These are phyloP conservation scores for Huntiella omanensis DNA, from an alignment of 2,329 filamentous ascomycete genomes.

Conservation along the genomic window DNA sequence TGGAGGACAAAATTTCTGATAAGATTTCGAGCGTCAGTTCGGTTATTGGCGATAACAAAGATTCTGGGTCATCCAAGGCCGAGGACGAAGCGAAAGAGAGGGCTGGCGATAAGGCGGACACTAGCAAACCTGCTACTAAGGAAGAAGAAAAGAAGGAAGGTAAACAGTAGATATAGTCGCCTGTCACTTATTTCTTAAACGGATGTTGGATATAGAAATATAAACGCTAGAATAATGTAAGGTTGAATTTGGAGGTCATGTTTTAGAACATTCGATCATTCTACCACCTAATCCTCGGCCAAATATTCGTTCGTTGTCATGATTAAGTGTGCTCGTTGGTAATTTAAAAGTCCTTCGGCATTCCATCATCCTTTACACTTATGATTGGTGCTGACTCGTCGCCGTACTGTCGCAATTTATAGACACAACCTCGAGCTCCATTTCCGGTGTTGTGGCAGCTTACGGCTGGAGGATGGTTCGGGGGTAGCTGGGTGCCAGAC, in stretches of 20 bases:
- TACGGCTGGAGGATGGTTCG: conserved; percentile 21
- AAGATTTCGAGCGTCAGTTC: conserved; percentile 7
- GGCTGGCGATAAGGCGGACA: background rate
- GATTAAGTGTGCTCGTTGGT: too few relatives aligned
- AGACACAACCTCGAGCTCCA: background rate
- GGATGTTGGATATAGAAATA: background rate
- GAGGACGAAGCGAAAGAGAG: background rate
- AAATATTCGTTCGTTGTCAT: too few relatives aligned
- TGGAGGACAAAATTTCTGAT: conserved; percentile 12
- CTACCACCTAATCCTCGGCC: too few relatives aligned
- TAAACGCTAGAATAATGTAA: too few relatives aligned
- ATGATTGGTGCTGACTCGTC: too few relatives aligned
- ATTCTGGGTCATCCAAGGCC: background rate
- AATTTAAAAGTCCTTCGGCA: too few relatives aligned
- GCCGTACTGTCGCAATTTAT: too few relatives aligned
- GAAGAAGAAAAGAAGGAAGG: background rate
- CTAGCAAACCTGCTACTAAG: background rate
- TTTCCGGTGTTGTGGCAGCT: conserved; percentile 5
- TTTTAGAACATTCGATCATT: too few relatives aligned
- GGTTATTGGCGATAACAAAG: background rate
- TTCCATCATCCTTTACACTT: too few relatives aligned
- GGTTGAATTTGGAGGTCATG: too few relatives aligned
- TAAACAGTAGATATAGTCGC: background rate
- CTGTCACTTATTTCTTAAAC: background rate
- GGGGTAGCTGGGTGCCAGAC: conserved; percentile 3